Evolutionary conservation across 805 yeast genomes (phyloP).

Genomic region (Jamesozyma piceae): DNA sequence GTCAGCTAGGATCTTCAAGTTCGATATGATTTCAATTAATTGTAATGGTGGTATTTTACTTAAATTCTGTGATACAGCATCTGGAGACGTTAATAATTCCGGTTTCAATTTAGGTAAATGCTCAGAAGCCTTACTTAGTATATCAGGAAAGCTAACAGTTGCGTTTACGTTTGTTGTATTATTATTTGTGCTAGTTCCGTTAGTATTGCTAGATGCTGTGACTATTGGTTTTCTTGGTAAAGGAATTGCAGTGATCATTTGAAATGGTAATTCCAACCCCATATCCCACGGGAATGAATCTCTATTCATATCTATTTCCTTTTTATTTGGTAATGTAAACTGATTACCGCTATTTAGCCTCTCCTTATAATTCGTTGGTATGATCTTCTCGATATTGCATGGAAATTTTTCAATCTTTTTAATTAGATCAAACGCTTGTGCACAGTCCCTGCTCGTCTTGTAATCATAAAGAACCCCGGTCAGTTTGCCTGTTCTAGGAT

Average conservation of each 20-base stretch:
- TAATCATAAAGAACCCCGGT: conserved; percentile 26
- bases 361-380: conserved; percentile 18
- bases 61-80: conserved; percentile 51
- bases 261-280: conserved; percentile 28
- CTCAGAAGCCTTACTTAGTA: conserved; percentile 45
- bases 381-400: conserved; percentile 20
- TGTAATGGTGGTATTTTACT: conserved; percentile 62
- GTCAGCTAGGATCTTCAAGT: conserved; percentile 47
- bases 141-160: conserved; percentile 35
- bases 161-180: conserved; percentile 4
- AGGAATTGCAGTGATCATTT: conserved; percentile 29
- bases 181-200: background rate
- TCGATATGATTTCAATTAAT: conserved; percentile 58
- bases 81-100: conserved; percentile 41
- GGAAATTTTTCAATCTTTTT: conserved; percentile 23
- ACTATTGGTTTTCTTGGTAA: conserved; percentile 23
- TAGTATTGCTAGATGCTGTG: background rate
- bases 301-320: conserved; percentile 17
- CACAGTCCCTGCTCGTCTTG: conserved; percentile 19
- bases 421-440: conserved; percentile 21
- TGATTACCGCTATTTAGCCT: conserved; percentile 1
- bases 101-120: conserved; percentile 42
- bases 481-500: conserved; percentile 40
- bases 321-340: background rate
- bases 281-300: conserved; percentile 27